Conservation (phyloP, 2,329 filamentous ascomycete genomes). For the Mariannaea elegans region DNA sequence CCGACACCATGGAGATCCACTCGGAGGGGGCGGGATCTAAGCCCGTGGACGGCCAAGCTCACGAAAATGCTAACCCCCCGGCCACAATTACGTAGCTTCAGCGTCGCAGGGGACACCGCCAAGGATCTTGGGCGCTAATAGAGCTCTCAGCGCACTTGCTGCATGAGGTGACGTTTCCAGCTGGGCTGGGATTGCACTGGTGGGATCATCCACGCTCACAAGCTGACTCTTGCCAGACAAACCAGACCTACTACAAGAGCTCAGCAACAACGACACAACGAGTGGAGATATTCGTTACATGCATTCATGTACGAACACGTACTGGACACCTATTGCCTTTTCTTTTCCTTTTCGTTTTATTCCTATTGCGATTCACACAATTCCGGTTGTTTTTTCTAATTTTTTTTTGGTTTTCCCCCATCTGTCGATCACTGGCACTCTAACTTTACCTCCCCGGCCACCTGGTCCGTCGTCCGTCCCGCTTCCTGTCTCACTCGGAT, state of each 20-base stretch:
- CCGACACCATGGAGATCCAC: slow-evolving; percentile 9
- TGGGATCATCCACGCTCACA: slow-evolving; percentile 20
- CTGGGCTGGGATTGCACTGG: slow-evolving; percentile 1
- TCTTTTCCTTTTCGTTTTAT: neutral
- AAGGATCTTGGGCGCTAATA: slow-evolving; percentile 18
- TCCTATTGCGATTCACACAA: no score
- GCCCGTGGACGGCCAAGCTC: slow-evolving; percentile 10
- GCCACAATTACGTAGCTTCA: slow-evolving; percentile 40
- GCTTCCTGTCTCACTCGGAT: slow-evolving; percentile 6
- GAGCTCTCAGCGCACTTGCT: slow-evolving; percentile 7
- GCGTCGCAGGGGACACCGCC: slow-evolving; percentile 33
- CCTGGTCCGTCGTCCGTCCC: neutral
- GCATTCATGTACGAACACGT: slow-evolving; percentile 31
- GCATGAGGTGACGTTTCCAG: slow-evolving; percentile 23
- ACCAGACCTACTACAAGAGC: no score
- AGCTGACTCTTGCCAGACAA: no score
- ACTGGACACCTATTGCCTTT: neutral
- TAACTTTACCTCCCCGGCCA: neutral
- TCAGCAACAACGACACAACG: slow-evolving; percentile 14
- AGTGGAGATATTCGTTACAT: slow-evolving; percentile 27
- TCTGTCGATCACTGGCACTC: neutral
- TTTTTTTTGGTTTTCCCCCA: neutral
- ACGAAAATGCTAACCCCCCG: slow-evolving; percentile 20
- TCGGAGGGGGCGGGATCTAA: neutral
- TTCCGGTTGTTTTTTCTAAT: neutral